Conservation (phyloP, 495 filamentous ascomycete species). For the Corynascus novoguineensis region DNA sequence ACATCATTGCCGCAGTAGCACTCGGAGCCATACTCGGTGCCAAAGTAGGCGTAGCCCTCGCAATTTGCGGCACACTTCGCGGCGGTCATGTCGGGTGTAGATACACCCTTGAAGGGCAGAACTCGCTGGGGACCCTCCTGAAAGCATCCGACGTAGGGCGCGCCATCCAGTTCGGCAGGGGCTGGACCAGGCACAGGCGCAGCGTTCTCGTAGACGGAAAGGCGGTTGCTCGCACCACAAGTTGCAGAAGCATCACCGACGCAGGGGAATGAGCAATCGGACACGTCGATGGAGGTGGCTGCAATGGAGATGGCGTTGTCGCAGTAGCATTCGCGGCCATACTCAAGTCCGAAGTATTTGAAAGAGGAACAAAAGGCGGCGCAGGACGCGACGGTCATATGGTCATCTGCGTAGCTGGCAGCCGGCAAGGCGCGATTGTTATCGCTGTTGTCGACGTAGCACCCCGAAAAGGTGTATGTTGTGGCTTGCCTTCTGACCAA, state of each 20-base stretch:
- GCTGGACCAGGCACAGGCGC: background rate
- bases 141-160: background rate
- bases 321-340: background rate
- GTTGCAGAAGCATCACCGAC: background rate
- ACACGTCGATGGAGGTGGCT: background rate
- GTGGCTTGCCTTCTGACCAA: background rate
- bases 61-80: slow-evolving; percentile 7
- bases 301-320: background rate
- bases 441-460: background rate
- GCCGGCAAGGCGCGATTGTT: background rate
- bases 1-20: background rate
- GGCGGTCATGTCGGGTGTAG: slow-evolving; percentile 5
- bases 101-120: background rate
- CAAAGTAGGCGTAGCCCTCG: slow-evolving; percentile 6
- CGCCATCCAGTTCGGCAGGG: background rate
- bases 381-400: background rate
- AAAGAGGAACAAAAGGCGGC: background rate
- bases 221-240: background rate
- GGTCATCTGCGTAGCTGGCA: background rate
- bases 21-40: slow-evolving; percentile 1
- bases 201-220: background rate
- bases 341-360: background rate
- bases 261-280: background rate
- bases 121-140: background rate
- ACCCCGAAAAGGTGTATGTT: background rate